Base-by-base conservation (phyloP, 2,329 filamentous ascomycete genomes). In the Laburnicola sp. region DNA sequence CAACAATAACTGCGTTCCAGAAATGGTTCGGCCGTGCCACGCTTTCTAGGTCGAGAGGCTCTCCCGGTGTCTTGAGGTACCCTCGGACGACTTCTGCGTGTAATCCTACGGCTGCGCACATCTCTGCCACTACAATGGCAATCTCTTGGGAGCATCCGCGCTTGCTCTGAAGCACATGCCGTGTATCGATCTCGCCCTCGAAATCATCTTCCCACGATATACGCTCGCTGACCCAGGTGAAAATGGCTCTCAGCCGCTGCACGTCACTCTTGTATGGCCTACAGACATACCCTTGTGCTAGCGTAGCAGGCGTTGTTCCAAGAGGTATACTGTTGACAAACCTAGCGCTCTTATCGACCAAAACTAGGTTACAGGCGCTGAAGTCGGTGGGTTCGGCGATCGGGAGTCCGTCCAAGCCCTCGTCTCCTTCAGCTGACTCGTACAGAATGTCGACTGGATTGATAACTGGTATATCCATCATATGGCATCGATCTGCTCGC, bases 141-240 rank as follows among this genome's bases (percentile, higher is more conserved):
- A 97, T 93, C 72, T 99, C 95, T 65, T 96, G 85, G 21, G 91
- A 87, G 59, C 88, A 96, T 4, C 86, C 94, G 55, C 92, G 83
- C 70, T 89, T 92, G 16, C 85, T 86, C 60, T 94, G 87, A 28
- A 99, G 86, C 3, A 96, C 89, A 40, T 89, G 84, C 48, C 88
- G 83, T 2, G 91, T 87, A 69, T 99, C 91, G 45, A 94, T 77
- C 6, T 87, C 81, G n/a, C 87, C 88, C 60, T 96, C 91, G 57
- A 91, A 91, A 58, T 96, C 91, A 64, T 97, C 93, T 69, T 99
- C 94, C 94, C 94, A 99, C 28, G 83, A 84, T 50, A 99, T 86
- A 62, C 93, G 91, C 70, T 99, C 94, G n/a, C 90, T 84, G 4
- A 96, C 90, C 93, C 93, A 99, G 1, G 89, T 97, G 66, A 97